phyloP scores from a whole-genome alignment of 225 moss, liverwort and hornwort species.

The Marchantia paleacea region DNA sequence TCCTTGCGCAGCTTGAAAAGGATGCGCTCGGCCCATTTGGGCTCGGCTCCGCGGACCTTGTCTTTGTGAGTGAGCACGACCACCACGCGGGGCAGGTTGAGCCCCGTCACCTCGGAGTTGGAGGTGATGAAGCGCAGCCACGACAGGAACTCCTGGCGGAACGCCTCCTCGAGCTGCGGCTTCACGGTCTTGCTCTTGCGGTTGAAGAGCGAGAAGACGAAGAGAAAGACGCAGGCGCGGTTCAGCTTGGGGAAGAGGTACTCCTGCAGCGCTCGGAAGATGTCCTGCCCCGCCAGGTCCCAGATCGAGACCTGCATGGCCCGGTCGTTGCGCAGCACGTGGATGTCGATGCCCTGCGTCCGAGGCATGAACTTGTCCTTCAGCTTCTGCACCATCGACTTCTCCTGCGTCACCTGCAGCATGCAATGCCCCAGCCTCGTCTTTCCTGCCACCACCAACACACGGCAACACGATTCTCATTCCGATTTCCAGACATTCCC shows the following conservation, averaged over 20 bases:
- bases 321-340: slow-evolving; percentile 21
- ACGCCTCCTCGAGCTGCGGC: slow-evolving; percentile 15
- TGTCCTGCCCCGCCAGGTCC: slow-evolving; percentile 34
- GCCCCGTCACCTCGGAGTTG: slow-evolving; percentile 20
- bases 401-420: slow-evolving; percentile 21
- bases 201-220: slow-evolving; percentile 24
- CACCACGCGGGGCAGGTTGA: slow-evolving; percentile 19
- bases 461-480: no score
- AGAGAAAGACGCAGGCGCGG: slow-evolving; percentile 25
- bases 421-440: slow-evolving; percentile 24
- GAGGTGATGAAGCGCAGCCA: slow-evolving; percentile 26
- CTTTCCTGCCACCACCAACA: slow-evolving; percentile 9
- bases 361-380: slow-evolving; percentile 23
- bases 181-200: slow-evolving; percentile 15
- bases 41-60: slow-evolving; percentile 8
- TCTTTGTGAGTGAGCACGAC: slow-evolving; percentile 26
- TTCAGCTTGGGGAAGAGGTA: slow-evolving; percentile 30
- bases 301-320: slow-evolving; percentile 30
- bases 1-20: slow-evolving; percentile 21
- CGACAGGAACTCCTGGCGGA: slow-evolving; percentile 12
- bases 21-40: slow-evolving; percentile 15
- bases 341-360: slow-evolving; percentile 30
- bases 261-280: slow-evolving; percentile 31
- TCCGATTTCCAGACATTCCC: no score
- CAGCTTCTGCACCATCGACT: slow-evolving; percentile 23